Base-by-base conservation (phyloP, 1,139 yeast species). In the Suhomyces bolitotheri region DNA sequence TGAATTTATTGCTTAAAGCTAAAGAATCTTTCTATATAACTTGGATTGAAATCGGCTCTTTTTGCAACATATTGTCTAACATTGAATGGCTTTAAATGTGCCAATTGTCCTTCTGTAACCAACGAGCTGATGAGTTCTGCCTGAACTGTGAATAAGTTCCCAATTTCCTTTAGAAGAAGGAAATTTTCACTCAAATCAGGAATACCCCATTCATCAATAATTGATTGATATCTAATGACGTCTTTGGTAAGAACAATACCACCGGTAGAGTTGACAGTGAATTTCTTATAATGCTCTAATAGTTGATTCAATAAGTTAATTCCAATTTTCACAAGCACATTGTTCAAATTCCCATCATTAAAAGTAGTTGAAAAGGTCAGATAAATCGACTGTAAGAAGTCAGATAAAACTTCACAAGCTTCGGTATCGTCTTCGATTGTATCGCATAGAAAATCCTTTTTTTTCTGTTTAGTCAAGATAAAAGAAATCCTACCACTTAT, bases 171-270 rank as follows among this genome's bases (percentile, higher is more conserved):
- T 44, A 90, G 64, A 8, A 88, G 69, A 33, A 78, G 79, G 62
- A 85, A 88, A 36, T 77, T 75, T 26, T 80, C 85, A n/a, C 82
- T 70, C 25, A 89, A 64, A 35, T 76, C 81, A 2, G 73, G 70
- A 19, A 85, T 68, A 5, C 68, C 71, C 92, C 95, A 87, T 29
- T 66, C 70, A 42, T 83, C 94, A 34, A 90, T 76, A 0, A 78
- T 72, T 12, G 81, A 74, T 54, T 87, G 94, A 54, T 83, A 88
- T 23, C 86, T 76, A 29, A 86, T 83, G 5, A 86, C 80, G 61
- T 90, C 97, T 40, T 84, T 83, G 1, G 96, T 84, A n/a, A 87
- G 73, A 12, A 84, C 78, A 39, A 83, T 73, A 17, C 96, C 96
- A 34, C 97, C 97, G 8, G 82, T 76, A 3, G 89, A 80, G 49